A percentile compares a stretch with the other conserved stretches of the same genome.
Evolutionary conservation across 2,329 filamentous ascomycete species (phyloP).

Genomic region (Celoporthe dispersa): DNA sequence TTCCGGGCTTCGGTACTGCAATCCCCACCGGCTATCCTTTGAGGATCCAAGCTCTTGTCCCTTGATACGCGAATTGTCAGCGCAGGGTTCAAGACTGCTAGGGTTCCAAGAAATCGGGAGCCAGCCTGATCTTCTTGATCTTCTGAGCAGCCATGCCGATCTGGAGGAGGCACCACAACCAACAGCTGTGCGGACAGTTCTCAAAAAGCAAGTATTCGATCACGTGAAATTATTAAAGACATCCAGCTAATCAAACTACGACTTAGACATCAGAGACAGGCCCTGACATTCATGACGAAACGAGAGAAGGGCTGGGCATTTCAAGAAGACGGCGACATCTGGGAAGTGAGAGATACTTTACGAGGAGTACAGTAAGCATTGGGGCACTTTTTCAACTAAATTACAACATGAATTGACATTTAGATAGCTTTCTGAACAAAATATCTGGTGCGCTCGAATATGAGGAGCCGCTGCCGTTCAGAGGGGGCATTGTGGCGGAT

Average conservation of each 20-base stretch:
- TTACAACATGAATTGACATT: not conserved
- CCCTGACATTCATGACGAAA: slow-evolving; percentile 47
- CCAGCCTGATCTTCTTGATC: slow-evolving; percentile 13
- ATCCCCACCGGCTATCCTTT: slow-evolving; percentile 20
- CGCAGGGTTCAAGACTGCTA: not conserved
- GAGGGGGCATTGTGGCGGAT: slow-evolving; percentile 51
- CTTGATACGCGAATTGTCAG: not conserved
- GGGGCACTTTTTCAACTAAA: too few relatives aligned
- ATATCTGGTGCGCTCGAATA: slow-evolving; percentile 36
- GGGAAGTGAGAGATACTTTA: slow-evolving; percentile 36
- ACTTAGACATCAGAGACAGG: slow-evolving; percentile 50
- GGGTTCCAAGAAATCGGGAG: not conserved
- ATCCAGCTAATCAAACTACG: not conserved
- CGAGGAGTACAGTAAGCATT: slow-evolving; percentile 32
- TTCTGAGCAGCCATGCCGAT: slow-evolving; percentile 34
- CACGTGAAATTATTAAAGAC: not conserved
- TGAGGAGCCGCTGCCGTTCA: slow-evolving; percentile 42
- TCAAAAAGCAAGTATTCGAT: slow-evolving; percentile 34
- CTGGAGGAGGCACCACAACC: slow-evolving; percentile 39
- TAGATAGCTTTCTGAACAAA: slow-evolving; percentile 41
- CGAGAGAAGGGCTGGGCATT: slow-evolving; percentile 45
- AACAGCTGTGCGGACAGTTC: slow-evolving; percentile 31
- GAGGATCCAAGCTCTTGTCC: not conserved
- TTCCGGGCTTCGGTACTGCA: slow-evolving; percentile 14
- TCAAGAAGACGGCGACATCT: slow-evolving; percentile 38